Conservation (phyloP, 495 filamentous ascomycete genomes). For the Opeltia flavorubescens region DNA sequence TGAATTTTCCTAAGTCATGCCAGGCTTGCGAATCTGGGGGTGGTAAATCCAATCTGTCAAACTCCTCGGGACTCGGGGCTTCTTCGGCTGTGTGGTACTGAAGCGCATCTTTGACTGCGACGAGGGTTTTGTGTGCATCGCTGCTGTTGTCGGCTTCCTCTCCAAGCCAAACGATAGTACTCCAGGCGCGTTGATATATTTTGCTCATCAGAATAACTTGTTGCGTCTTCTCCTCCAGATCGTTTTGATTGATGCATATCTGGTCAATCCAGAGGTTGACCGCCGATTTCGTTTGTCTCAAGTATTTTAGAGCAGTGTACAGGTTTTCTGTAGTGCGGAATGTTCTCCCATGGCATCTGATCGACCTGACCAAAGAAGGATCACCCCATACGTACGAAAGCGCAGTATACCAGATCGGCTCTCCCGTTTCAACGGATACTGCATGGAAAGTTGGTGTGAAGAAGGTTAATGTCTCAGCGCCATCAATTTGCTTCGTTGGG, state of each 20-base stretch:
- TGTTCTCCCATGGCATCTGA: slow-evolving; percentile 2
- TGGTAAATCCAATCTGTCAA: slow-evolving; percentile 2
- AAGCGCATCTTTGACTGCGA: neutral
- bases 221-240: slow-evolving; percentile 17
- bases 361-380: neutral
- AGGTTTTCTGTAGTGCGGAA: slow-evolving; percentile 3
- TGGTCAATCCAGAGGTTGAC: slow-evolving; percentile 7
- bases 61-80: neutral
- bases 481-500: neutral
- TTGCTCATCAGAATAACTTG: slow-evolving; percentile 20
- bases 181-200: slow-evolving; percentile 16
- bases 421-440: neutral
- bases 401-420: slow-evolving; percentile 5
- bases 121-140: neutral
- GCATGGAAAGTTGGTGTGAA: neutral
- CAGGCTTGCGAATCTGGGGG: neutral
- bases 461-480: neutral
- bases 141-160: slow-evolving; percentile 11
- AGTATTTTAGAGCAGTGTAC: neutral
- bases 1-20: neutral
- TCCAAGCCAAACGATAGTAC: slow-evolving; percentile 20
- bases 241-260: slow-evolving; percentile 24
- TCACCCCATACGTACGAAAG: slow-evolving; percentile 7
- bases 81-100: neutral
- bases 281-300: neutral